Base-by-base conservation (phyloP, 139 green algal species). In the Chlamydomonas sp. region DNA sequence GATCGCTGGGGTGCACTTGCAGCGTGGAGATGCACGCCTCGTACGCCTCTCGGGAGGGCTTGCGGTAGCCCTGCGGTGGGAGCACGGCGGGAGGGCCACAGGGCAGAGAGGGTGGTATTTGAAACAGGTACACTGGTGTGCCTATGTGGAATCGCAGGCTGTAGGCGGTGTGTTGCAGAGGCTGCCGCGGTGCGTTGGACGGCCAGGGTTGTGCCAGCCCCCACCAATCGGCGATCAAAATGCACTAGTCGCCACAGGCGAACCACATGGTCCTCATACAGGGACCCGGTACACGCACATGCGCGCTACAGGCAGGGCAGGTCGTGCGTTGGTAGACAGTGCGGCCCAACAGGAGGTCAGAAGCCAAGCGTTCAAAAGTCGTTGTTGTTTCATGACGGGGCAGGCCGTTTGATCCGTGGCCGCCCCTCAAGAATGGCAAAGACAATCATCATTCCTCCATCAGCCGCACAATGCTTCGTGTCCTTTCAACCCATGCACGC, bases 21-120 rank as follows among this genome's bases (percentile, higher is more conserved):
- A 97, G 90, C 69, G 91, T 82, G 0, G 80, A 7, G 0, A 93
- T 66, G n/a, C 91, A 93, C 0, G 68, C 84, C 10, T 90, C 63
- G 77, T 93, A 97, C 3, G 91, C 91, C 66, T 93, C 91, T 2
- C 81, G 66, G 2, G 90, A 69, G 2, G 95, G 95, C 92, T 97
- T 97, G 72, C 95, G 93, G 12, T 94, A 69, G 5, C 95, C 95
- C 93, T 96, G 91, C 49, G 73, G 79, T 61, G n/a, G 66, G 75
- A 64, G 68, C n/a, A 67, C 2, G 62, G 62, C 6, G 77, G 20
- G 58, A 14, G 61, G 18, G 49, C 57, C 17, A 2, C 58, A 64
- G 0, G 9, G 76, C 76, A 66, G 76, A 6, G 20, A 80, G 15
- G 18, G 5, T 60, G 61, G 72, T 18, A 3, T 60, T 60, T 78